Base-by-base conservation (phyloP, 163 green algal genomes). In the Chlamydomonas reinhardtii region DNA sequence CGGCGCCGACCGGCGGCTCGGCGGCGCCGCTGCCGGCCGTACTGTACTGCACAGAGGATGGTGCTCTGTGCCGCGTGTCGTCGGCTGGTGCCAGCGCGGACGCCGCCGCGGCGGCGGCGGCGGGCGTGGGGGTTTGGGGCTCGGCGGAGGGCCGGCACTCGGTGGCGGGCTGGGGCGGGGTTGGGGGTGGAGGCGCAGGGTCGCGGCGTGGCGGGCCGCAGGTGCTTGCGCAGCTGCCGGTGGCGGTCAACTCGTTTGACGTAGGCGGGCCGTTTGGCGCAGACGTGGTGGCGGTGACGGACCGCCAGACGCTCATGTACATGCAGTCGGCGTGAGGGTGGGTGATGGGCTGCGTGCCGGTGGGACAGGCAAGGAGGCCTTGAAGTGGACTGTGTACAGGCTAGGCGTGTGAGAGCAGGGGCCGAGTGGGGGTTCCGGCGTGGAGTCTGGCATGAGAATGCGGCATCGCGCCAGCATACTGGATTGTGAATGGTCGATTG, bases 231-330 rank as follows among this genome's bases (percentile, higher is more conserved):
- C 68, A 82, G 34, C 70, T 91, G 35, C 76, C 70, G 16, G 81
- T 69, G 48, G 84, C 86, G 16, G 81, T 93, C 54, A 92, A 92
- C 81, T 88, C 78, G 31, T 93, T 93, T 65, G 88, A 93, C 39
- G 72, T 90, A 8, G 87, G 90, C 24, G 77, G 52, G 34, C 39
- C 69, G 31, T 65, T 64, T 20, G 88, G 90, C 35, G 54, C 59
- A 25, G 88, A 92, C n/a, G 56, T 93, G 29, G 29, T 92, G 39
- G 88, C 84, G 32, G 80, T 85, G 2, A 91, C 90, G 15, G 84
- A 84, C 34, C 59, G 74, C 22, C 87, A 93, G 79, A 82, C 77
- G 43, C 39, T 92, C 52, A 25, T 92, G 77, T 90, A 90, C 79
- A 61, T 89, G 65, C 79, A 83, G 84, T 19, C 52, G 32, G 68